Evolutionary conservation across 1,284 basidiomycete genomes (phyloP), one percentile per base, ranked within the genome.

Genomic region (Cutaneotrichosporon arboriforme): DNA sequence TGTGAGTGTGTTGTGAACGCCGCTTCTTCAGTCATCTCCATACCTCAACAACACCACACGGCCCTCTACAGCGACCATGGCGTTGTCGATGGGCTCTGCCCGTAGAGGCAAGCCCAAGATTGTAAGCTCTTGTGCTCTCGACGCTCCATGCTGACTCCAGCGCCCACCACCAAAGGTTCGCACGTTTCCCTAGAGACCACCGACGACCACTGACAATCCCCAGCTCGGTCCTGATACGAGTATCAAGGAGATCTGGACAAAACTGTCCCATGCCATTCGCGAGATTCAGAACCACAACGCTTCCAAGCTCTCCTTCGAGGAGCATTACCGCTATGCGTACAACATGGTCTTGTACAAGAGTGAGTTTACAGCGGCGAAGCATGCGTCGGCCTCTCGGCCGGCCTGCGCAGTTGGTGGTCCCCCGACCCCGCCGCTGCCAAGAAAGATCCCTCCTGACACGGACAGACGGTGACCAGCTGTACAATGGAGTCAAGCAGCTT

Each of bases 241-340:
- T 21, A 72, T 73, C 59, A 72, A 73, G 46, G 73, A 74, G 47
- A 73, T 69, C 21, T 76, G 72, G 71, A 55, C 60, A 1, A 72
- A 70, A 55, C 65, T 76, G 1, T 62, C 74, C 3, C 55, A 57
- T 35, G 97, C 97, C 61, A 93, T 99, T 63, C 81, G 84, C 54
- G 90, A 97, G 78, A 98, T 99, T 53, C 90, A 96, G 73, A 88
- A 90, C 64, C 90, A 96, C 76, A 90, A 96, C 74, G 90, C 91
- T 8, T 84, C 84, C 52, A 87, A 85, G 67, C 83, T 99, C 26
- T 96, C 90, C 14, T 98, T 93, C 68, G 96, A 98, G 74, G 94
- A 97, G 77, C 92, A 94, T 67, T 92, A 96, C 70, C 83, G 92
- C 40, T 91, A 88, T 70, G 90, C 86, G 18, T 96, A 96, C 75